Conservation (phyloP, 345 rosid genomes). For the Brassica rapa region DNA sequence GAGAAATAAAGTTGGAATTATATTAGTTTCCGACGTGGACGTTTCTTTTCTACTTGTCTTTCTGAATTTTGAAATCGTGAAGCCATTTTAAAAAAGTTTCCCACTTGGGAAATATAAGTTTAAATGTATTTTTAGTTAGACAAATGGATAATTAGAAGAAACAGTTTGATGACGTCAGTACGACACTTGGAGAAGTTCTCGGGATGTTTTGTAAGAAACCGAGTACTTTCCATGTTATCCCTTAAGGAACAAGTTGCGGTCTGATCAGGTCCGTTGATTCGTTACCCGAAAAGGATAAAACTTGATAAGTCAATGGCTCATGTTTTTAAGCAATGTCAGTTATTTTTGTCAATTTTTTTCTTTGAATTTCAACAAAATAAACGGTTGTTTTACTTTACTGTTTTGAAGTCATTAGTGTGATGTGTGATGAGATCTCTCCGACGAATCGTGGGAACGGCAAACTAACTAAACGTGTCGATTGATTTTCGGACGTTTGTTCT, state of each 20-base stretch:
- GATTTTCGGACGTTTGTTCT: slow-evolving; percentile 29
- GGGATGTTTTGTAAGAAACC: slow-evolving; percentile 22
- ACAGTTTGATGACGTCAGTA: slow-evolving; percentile 35
- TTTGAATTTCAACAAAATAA: slow-evolving; percentile 28
- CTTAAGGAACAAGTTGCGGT: slow-evolving; percentile 27
- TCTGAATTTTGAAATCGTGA: slow-evolving; percentile 36
- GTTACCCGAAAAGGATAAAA: slow-evolving; percentile 8
- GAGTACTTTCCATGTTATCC: slow-evolving; percentile 29
- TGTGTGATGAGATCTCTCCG: slow-evolving; percentile 5
- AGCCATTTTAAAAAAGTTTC: slow-evolving; percentile 23
- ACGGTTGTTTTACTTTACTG: slow-evolving; percentile 11
- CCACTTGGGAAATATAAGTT: slow-evolving; percentile 24
- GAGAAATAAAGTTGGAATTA: slow-evolving; percentile 35
- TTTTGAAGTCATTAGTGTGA: neutral
- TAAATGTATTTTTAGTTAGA: neutral
- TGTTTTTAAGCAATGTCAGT: neutral
- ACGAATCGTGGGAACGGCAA: slow-evolving; percentile 36
- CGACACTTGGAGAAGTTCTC: slow-evolving; percentile 42
- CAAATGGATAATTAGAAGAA: slow-evolving; percentile 27
- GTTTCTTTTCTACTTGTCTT: slow-evolving; percentile 37
- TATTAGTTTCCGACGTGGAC: slow-evolving; percentile 33
- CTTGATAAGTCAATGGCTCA: slow-evolving; percentile 35
- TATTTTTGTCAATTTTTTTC: neutral
- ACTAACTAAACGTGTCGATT: slow-evolving; percentile 32
- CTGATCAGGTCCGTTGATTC: slow-evolving; percentile 34